Base-by-base conservation (phyloP, 2,329 filamentous ascomycete genomes). In the Xylariaceae sp. region DNA sequence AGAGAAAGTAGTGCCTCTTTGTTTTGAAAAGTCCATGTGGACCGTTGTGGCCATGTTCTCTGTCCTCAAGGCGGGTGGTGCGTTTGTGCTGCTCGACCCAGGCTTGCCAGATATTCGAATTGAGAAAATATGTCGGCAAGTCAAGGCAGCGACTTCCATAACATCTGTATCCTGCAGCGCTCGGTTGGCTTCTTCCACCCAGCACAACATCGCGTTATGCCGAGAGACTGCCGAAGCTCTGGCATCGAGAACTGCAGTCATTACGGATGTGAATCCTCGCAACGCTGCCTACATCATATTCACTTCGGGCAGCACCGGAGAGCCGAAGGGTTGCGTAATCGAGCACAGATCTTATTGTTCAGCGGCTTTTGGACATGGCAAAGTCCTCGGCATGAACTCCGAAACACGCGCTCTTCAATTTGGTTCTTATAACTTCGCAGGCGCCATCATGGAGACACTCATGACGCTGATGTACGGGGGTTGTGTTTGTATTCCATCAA, bases 81-180 rank as follows among this genome's bases (percentile, higher is more conserved):
- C 60, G 0, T 65, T 59, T 44, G 54, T 62, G n/a, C 62, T 65
- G 0, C 40, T 73, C 0, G 69, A 73, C 19, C 63, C 68, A 8
- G 59, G 62, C 7, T 52, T 68, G 0, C 63, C 63, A 1, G 47
- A 62, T 3, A 59, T 60, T 10, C 62, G 69, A 6, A 55, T 71
- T 14, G 58, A 60, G 5, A 60, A 60, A 32, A 65, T 70, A 20
- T 41, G 40, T 29, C 40, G 20, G 27, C 27, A 42, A 14, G 34
- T 52, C 8, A 22, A 33, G 2, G 44, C 33, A n/a, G 25, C 16
- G 23, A 42, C 23, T 23, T 41, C 14, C 33, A 46, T 46, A 32
- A 42, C 38, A 42, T 46, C 44, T 16, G 33, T 33, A 23, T 33
- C 34, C 6, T 41, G 38, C 23, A 25, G 38, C n/a, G 23, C 38